Conservation (phyloP, 139 green algal species). For the Tetradesmus obliquus region DNA sequence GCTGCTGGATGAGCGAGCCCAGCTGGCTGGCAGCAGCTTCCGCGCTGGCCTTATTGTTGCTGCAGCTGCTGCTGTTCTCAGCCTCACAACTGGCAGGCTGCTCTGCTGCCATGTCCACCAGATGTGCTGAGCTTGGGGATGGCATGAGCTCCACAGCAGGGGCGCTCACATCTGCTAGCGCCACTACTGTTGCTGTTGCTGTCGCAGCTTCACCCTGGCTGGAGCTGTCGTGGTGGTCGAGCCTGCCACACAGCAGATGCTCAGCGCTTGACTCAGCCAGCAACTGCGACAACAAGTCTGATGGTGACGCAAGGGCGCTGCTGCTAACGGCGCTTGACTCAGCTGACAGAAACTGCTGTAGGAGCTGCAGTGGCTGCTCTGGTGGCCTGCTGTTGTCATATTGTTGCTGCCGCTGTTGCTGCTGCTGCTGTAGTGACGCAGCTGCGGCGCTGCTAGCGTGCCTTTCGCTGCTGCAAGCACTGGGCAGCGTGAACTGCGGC, state of each 20-base stretch:
- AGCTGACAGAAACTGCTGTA: background rate
- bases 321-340: background rate
- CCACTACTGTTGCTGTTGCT: background rate
- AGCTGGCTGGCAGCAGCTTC: background rate
- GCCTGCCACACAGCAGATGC: background rate
- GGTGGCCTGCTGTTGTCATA: background rate
- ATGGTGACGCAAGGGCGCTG: background rate
- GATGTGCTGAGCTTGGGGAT: background rate
- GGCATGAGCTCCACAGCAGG: background rate
- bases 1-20: background rate
- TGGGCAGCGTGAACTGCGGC: background rate
- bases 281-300: background rate
- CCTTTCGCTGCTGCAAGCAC: background rate
- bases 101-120: background rate
- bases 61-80: background rate
- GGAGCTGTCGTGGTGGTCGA: background rate
- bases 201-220: background rate
- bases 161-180: background rate
- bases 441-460: background rate
- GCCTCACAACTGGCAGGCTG: background rate
- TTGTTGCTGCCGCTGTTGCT: background rate
- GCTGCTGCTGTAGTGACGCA: background rate
- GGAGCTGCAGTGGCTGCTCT: background rate
- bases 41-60: background rate
- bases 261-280: background rate